Base-by-base conservation (phyloP, 2,329 filamentous ascomycete species). In the Dactylonectria macrodidyma region DNA sequence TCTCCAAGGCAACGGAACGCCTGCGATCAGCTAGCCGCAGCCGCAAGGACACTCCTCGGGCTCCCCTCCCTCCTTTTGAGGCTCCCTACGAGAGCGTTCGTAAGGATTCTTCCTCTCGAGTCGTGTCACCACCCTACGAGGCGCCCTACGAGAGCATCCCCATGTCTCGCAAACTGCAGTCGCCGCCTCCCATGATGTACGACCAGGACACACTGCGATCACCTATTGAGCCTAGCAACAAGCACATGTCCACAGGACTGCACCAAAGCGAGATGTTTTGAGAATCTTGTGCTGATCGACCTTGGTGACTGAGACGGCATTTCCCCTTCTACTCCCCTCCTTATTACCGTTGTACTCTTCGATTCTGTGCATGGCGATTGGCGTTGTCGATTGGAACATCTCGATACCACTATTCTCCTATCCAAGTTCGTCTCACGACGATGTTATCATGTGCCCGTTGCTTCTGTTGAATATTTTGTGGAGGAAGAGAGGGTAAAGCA, bases 1-100 rank as follows among this genome's bases (percentile, higher is more conserved):
- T 90, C 69, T 85, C 84, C 66, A 88, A 89, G 54, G 88, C 87
- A 0, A 89, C 88, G 0, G 89, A 91, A 73, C 85, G 88, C 55
- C 85, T 91, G 75, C 86, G 89, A 22, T 90, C 88, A 4, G 88
- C 83, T 2, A 90, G 88, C 77, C 87, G 89, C 16, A 85, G 84
- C 58, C 84, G 85, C 50, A 87, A 87, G 71, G 84, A 84, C 67
- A 70, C 7, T 7, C 26, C 26, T 30, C 26, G 26, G 26, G 26
- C 26, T 30, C 26, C 26, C 26, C 26, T 30, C 26, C 74, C 76
- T 8, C 68, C 70, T 5, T 69, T 77, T 34, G 78, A 80, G 33
- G 79, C 79, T 22, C 83, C 81, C 22, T 83, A 85, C 66, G 84
- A 86, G 75, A 84, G 81, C 70, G 76, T 83, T 3, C 79, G 26